Conservation (phyloP, 2,329 filamentous ascomycete genomes). For the Fusarium nematophilum region DNA sequence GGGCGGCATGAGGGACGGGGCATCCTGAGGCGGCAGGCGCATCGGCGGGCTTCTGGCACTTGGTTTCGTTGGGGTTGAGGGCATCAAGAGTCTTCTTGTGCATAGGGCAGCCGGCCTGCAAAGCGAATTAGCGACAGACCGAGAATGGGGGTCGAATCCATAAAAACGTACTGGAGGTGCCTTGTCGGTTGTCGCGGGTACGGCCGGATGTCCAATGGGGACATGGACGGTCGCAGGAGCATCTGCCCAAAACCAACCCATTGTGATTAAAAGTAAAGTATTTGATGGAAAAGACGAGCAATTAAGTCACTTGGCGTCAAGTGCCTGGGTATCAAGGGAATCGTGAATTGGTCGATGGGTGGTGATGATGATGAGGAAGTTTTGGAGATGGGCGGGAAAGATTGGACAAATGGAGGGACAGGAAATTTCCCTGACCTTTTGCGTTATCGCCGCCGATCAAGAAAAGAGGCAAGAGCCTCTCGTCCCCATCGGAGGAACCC, state of each 20-base stretch:
- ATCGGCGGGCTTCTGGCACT: constrained; percentile 37
- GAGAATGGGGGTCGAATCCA: constrained; percentile 2
- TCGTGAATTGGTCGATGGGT: constrained; percentile 5
- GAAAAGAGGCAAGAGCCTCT: constrained; percentile 21
- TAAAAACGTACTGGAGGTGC: constrained; percentile 48
- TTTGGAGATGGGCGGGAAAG: constrained; percentile 22
- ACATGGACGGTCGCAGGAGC: constrained; percentile 50
- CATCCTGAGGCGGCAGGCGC: constrained; percentile 44
- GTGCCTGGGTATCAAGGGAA: not conserved
- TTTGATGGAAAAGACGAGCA: constrained; percentile 3
- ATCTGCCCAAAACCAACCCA: constrained; percentile 76
- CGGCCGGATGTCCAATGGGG: constrained; percentile 48
- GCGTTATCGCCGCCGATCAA: constrained; percentile 27
- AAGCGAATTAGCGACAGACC: constrained; percentile 34
- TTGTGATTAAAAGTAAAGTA: constrained; percentile 42
- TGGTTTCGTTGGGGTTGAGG: constrained; percentile 49
- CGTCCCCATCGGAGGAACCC: constrained; percentile 30
- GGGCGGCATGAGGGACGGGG: constrained; percentile 58
- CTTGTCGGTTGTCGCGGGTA: constrained; percentile 41
- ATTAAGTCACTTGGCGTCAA: not conserved
- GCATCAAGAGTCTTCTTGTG: constrained; percentile 64
- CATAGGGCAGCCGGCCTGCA: constrained; percentile 68
- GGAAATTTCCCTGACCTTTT: constrained; percentile 29
- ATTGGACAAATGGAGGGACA: constrained; percentile 28
- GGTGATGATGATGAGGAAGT: constrained; percentile 30